phyloP scores from a whole-genome alignment of 345 rosid species.

The Arabis hirsuta region DNA sequence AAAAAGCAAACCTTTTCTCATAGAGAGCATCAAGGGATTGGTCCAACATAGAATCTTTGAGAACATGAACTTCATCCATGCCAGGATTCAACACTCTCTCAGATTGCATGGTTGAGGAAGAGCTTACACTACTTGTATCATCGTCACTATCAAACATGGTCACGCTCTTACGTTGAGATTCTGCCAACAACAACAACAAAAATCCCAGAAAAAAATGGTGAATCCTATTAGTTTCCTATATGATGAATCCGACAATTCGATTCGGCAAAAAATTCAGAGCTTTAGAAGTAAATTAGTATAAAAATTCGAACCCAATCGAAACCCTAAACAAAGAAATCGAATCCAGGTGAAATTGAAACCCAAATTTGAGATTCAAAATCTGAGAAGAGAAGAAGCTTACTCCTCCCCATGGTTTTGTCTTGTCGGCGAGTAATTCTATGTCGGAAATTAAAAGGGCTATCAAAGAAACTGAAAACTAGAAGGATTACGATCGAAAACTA shows the following conservation, averaged over 20 bases:
- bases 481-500: constrained; percentile 28
- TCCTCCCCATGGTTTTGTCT: constrained; percentile 63
- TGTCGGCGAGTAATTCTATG: constrained; percentile 29
- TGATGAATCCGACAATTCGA: no score
- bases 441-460: constrained; percentile 44
- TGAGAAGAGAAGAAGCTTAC: constrained; percentile 48
- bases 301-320: constrained; percentile 10
- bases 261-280: background rate
- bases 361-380: background rate
- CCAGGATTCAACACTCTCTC: constrained; percentile 58
- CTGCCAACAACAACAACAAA: background rate
- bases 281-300: background rate
- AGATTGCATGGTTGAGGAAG: constrained; percentile 68
- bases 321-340: constrained; percentile 14
- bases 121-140: constrained; percentile 77
- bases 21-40: constrained; percentile 83
- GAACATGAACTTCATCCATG: constrained; percentile 64
- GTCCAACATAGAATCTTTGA: constrained; percentile 69
- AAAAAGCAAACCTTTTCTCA: constrained; percentile 65
- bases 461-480: constrained; percentile 45
- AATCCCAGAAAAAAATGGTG: background rate
- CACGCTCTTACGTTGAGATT: constrained; percentile 38
- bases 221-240: constrained; percentile 5
- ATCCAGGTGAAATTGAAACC: constrained; percentile 22
- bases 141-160: constrained; percentile 75